phyloP scores from a whole-genome alignment of 2,329 filamentous ascomycete species.

The Fusarium torulosum region DNA sequence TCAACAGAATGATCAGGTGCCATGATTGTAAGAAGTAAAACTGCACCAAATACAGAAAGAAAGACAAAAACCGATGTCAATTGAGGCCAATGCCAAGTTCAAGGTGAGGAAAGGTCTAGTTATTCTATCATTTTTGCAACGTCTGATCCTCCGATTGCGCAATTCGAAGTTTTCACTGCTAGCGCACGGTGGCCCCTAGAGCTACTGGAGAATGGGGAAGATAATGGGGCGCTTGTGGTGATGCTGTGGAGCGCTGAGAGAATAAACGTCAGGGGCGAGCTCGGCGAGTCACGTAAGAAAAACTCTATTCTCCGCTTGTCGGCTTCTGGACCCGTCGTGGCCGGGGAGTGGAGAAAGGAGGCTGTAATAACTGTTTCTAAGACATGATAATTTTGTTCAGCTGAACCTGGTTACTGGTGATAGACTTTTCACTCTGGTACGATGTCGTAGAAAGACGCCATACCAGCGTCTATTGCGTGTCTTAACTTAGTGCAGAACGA shows the following conservation, averaged over 20 bases:
- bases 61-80: too few species aligned
- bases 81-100: background rate
- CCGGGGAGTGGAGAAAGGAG: background rate
- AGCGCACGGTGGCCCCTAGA: slow-evolving; percentile 15
- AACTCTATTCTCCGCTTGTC: slow-evolving; percentile 11
- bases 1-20: slow-evolving; percentile 11
- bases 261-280: background rate
- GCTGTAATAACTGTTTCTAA: too few species aligned
- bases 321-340: slow-evolving; percentile 5
- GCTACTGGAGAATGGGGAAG: slow-evolving; percentile 24
- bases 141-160: slow-evolving; percentile 30
- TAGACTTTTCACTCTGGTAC: background rate
- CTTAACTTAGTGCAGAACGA: too few species aligned
- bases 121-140: background rate
- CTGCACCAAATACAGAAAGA: background rate
- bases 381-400: too few species aligned
- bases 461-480: background rate
- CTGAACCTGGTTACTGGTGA: too few species aligned
- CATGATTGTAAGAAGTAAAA: slow-evolving; percentile 1
- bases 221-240: slow-evolving; percentile 17
- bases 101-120: too few species aligned
- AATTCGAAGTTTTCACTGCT: slow-evolving; percentile 42
- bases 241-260: background rate
- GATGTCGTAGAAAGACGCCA: too few species aligned
- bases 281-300: slow-evolving; percentile 3